Evolutionary conservation across 1,284 basidiomycete species (phyloP).

Genomic region (Naganishia liquefaciens): DNA sequence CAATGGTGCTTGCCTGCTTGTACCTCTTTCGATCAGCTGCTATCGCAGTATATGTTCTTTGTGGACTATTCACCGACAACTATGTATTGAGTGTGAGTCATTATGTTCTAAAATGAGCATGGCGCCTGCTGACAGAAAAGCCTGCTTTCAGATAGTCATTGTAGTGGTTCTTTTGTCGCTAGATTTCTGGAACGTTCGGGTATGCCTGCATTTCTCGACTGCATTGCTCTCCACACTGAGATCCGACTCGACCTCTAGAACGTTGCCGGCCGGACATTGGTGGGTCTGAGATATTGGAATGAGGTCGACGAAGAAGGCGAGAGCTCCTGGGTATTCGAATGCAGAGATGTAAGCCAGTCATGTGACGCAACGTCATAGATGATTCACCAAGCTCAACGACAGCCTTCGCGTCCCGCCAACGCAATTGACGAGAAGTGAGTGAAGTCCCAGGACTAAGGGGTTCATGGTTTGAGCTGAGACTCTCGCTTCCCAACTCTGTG

Average conservation of each 20-base stretch:
- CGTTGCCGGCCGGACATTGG: slow-evolving; percentile 83
- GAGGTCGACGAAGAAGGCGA: slow-evolving; percentile 95
- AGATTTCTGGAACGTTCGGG: slow-evolving; percentile 95
- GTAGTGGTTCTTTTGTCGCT: slow-evolving; percentile 88
- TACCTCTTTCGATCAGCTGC: slow-evolving; percentile 83
- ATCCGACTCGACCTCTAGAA: slow-evolving; percentile 60
- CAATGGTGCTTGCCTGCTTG: slow-evolving; percentile 75
- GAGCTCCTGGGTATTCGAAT: slow-evolving; percentile 94
- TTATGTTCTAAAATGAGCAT: not conserved
- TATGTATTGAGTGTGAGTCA: slow-evolving; percentile 79
- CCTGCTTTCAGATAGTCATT: slow-evolving; percentile 70
- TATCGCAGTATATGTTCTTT: slow-evolving; percentile 81
- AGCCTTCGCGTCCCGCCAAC: slow-evolving; percentile 89
- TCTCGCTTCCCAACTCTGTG: not conserved
- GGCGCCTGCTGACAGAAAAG: not conserved
- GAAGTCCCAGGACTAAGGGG: not conserved
- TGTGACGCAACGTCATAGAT: not conserved
- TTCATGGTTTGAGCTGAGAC: not conserved
- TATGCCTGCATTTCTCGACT: slow-evolving; percentile 52
- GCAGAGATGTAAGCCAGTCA: slow-evolving; percentile 69
- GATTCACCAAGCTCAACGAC: not conserved
- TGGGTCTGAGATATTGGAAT: slow-evolving; percentile 93
- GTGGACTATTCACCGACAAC: slow-evolving; percentile 76
- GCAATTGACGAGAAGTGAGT: slow-evolving; percentile 81
- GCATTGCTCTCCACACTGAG: not conserved